Percentiles rank a stretch among this genome's conserved stretches.
Conservation (phyloP, 139 green algal genomes). For the Asterochloris erici region DNA sequence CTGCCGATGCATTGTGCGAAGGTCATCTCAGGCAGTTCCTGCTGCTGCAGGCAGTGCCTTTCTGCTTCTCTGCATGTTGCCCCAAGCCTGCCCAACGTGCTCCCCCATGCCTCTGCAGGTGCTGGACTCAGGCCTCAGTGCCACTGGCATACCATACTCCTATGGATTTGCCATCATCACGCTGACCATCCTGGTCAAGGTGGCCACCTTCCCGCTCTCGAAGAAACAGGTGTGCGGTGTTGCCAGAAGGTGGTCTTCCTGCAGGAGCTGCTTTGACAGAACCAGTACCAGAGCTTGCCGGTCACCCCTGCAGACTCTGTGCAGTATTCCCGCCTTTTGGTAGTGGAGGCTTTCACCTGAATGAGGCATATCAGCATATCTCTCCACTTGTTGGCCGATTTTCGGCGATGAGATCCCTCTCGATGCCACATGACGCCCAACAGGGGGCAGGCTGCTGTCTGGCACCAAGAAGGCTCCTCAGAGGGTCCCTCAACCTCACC, state of each 20-base stretch:
- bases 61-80: neutral
- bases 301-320: no score
- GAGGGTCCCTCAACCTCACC: neutral
- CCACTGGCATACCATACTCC: conserved; percentile 81
- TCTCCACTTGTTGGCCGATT: neutral
- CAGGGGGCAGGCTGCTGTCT: neutral
- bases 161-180: conserved; percentile 96
- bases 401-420: neutral
- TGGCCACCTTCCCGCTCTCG: conserved; percentile 87
- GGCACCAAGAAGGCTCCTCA: neutral
- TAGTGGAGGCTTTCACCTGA: no score
- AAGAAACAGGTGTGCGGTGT: conserved; percentile 77
- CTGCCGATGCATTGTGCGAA: neutral
- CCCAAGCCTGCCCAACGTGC: neutral
- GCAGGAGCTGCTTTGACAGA: no score
- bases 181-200: conserved; percentile 92
- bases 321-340: no score
- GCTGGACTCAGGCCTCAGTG: conserved; percentile 73
- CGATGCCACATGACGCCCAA: no score
- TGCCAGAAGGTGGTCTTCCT: neutral
- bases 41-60: neutral
- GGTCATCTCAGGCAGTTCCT: neutral
- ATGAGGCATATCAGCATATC: no score
- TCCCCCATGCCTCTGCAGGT: conserved; percentile 30
- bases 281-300: no score